Percentiles rank a stretch among this genome's conserved stretches.
phyloP scores from a whole-genome alignment of 2,329 filamentous ascomycete species.

The Aspergillus ustus region DNA sequence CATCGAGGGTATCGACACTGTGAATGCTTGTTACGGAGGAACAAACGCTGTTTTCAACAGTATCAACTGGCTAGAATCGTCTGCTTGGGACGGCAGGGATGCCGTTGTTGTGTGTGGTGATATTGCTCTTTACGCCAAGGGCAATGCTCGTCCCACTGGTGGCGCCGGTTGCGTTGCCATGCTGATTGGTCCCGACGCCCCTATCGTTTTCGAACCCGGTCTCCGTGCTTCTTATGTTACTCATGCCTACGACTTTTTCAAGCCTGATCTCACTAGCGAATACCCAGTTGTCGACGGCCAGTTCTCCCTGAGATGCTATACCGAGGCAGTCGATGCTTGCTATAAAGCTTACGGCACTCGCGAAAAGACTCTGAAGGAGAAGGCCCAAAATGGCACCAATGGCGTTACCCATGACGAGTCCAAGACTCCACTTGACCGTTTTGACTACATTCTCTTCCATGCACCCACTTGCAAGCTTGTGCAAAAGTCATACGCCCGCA shows the following conservation, averaged over 20 bases:
- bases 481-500: slow-evolving; percentile 79
- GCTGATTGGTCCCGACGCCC: slow-evolving; percentile 77
- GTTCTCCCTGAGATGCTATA: slow-evolving; percentile 82
- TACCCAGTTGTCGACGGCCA: slow-evolving; percentile 86
- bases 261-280: slow-evolving; percentile 84
- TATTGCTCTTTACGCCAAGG: slow-evolving; percentile 85
- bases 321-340: slow-evolving; percentile 76
- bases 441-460: slow-evolving; percentile 84
- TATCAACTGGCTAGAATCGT: slow-evolving; percentile 85
- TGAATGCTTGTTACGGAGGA: slow-evolving; percentile 86
- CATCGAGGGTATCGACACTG: slow-evolving; percentile 79
- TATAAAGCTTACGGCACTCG: slow-evolving; percentile 81
- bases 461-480: slow-evolving; percentile 87
- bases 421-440: slow-evolving; percentile 74
- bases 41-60: slow-evolving; percentile 85
- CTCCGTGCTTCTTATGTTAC: slow-evolving; percentile 80
- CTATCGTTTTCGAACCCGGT: slow-evolving; percentile 76
- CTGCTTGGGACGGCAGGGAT: slow-evolving; percentile 82
- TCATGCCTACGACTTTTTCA: slow-evolving; percentile 89
- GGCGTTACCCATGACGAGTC: slow-evolving; percentile 46
- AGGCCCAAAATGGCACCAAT: slow-evolving; percentile 54
- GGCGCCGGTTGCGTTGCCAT: slow-evolving; percentile 80
- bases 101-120: slow-evolving; percentile 80
- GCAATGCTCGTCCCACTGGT: slow-evolving; percentile 78
- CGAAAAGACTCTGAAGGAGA: slow-evolving; percentile 63